Base-by-base conservation (phyloP, 2,329 filamentous ascomycete genomes). In the Cladophialophora exuberans region DNA sequence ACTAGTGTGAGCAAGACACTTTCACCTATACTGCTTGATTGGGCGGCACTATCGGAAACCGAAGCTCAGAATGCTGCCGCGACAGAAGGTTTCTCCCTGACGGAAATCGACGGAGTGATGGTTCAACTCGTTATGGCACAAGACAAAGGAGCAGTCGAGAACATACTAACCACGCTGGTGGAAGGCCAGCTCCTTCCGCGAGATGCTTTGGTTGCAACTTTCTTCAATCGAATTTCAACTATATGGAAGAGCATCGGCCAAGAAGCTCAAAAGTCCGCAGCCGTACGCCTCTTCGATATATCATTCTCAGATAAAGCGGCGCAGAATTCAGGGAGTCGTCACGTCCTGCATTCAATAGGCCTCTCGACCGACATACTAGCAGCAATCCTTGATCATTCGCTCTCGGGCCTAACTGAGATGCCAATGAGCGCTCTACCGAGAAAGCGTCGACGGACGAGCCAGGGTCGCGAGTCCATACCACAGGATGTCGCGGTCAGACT, bases 361-460 rank as follows among this genome's bases (percentile, higher is more conserved):
- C 53, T 62, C 18, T 52, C 60, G 11, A 57, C 60, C 18, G 46
- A 52, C 20, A 33, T 90, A 20, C 79, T 97, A 6, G 75, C 84
- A 1, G 79, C 80, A 43, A 90, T 96, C 71, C 74, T 96, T 6
- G 82, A 88, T 60, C 85, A 83, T 20, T 80, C 96, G 35, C 87
- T 90, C 30, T 47, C 52, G 54, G 85, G 84, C 11, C 83, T 86
- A n/a, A 80, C 73, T 2, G 84, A 88, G 64, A 81, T 92, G 71
- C 84, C 87, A 36, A 85, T 85, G 42, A 84, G 86, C 52, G 83
- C 85, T 10, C 87, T 88, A 7, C 82, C 88, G 1, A 86, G 86
- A 61, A 96, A 96, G 76, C 81, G 90, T 59, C 84, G 90, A 66
- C 83, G 90, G 52, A 90, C 85, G 0, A 95, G 89, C 71, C 84